Evolutionary conservation across 164 flowering plant genomes (phyloP).

Genomic region (Paratinospora sagittata): DNA sequence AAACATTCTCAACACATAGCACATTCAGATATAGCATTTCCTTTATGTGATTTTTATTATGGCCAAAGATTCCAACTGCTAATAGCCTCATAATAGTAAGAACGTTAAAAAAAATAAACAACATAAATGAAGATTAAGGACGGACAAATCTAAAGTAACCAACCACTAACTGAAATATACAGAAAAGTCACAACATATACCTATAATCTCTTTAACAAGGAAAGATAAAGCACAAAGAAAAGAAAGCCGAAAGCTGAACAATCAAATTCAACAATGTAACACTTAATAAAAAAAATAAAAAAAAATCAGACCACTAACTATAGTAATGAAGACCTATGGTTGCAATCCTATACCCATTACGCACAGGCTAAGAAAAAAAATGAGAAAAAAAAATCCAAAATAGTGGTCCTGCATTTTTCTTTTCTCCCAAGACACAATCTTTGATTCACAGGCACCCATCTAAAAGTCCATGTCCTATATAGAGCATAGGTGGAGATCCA

Average conservation of each 20-base stretch:
- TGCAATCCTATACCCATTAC: not conserved
- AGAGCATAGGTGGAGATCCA: not conserved
- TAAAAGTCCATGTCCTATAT: not conserved
- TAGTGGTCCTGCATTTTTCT: not conserved
- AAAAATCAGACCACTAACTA: too few species aligned
- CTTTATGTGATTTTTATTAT: not conserved
- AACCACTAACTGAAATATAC: not conserved
- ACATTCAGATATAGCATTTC: not conserved
- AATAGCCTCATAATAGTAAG: not conserved
- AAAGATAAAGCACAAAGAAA: not conserved
- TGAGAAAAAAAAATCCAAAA: not conserved
- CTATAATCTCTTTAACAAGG: not conserved
- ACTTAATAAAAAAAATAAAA: too few species aligned
- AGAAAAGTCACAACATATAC: not conserved
- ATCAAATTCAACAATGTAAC: not conserved
- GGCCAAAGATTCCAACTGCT: not conserved
- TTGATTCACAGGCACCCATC: not conserved
- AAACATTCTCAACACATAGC: not conserved
- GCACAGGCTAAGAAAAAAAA: not conserved
- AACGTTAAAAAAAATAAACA: not conserved
- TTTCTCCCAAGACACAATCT: not conserved
- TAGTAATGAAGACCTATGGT: too few species aligned
- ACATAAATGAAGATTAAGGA: not conserved
- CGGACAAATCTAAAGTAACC: not conserved
- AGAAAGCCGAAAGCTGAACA: not conserved